phyloP scores from a whole-genome alignment of 1,284 basidiomycete genomes.

The Irpex lacteus region DNA sequence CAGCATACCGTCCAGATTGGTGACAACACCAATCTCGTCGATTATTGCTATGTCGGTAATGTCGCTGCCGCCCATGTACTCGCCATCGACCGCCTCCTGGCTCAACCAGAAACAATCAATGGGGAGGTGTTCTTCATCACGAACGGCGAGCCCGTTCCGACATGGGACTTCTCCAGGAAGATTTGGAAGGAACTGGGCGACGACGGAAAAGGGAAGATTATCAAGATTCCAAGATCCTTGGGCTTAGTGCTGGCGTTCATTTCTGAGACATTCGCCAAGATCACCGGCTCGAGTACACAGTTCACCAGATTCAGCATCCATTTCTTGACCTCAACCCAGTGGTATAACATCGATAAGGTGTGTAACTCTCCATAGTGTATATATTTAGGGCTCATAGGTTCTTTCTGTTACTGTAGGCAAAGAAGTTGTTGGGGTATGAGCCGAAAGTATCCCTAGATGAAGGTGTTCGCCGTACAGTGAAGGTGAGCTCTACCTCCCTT shows the following conservation, averaged over 20 bases:
- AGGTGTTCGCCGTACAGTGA: not conserved
- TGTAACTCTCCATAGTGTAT: not conserved
- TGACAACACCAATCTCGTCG: conserved; percentile 89
- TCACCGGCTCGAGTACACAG: conserved; percentile 1
- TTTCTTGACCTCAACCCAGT: conserved; percentile 4
- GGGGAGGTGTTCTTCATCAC: conserved; percentile 95
- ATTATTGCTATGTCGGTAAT: conserved; percentile 97
- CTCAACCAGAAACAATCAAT: conserved; percentile 57
- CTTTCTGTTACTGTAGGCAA: not conserved
- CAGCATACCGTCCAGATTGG: conserved; percentile 94
- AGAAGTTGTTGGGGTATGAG: conserved; percentile 2
- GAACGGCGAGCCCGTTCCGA: conserved; percentile 92
- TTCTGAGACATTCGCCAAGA: not conserved
- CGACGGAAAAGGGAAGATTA: not conserved
- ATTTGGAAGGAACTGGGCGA: conserved; percentile 56
- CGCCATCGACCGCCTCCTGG: conserved; percentile 74
- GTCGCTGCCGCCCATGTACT: conserved; percentile 93
- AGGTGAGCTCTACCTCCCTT: not conserved
- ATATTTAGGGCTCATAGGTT: not conserved
- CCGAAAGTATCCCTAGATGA: conserved; percentile 5
- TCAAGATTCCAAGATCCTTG: conserved; percentile 3
- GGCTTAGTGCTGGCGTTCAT: conserved; percentile 1
- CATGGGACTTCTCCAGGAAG: conserved; percentile 91
- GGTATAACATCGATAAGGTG: conserved; percentile 11
- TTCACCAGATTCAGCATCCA: conserved; percentile 5